phyloP scores from a whole-genome alignment of 495 filamentous ascomycete species.

The Aspergillus homomorphus region DNA sequence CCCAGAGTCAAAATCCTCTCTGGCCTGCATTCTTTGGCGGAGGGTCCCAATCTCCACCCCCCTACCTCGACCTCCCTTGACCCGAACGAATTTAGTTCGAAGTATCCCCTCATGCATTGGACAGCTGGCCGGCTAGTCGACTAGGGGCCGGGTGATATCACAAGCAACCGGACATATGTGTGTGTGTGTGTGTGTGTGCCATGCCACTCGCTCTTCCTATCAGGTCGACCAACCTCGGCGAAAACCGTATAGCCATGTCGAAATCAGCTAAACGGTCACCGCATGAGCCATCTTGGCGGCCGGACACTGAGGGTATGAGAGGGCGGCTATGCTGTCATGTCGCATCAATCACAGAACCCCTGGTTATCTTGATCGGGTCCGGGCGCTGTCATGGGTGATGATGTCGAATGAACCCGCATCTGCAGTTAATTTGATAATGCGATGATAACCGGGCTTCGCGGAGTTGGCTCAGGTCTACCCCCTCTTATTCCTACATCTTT shows the following conservation, averaged over 20 bases:
- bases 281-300: constrained; percentile 1
- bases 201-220: neutral
- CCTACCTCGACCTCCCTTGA: neutral
- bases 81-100: neutral
- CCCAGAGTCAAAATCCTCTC: neutral
- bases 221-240: neutral
- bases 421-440: neutral
- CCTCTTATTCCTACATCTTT: neutral
- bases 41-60: neutral
- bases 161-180: neutral
- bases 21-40: constrained; percentile 2
- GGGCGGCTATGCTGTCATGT: neutral
- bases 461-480: neutral
- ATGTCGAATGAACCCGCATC: neutral
- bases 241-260: neutral
- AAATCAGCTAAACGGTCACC: neutral
- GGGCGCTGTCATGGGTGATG: neutral
- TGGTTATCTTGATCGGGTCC: neutral
- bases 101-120: neutral
- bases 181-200: neutral
- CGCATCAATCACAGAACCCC: neutral
- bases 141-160: neutral
- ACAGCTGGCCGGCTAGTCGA: neutral
- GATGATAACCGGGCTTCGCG: neutral
- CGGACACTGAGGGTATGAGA: neutral